Evolutionary conservation across 345 rosid genomes (phyloP).

Genomic region (Excoecaria agallocha): DNA sequence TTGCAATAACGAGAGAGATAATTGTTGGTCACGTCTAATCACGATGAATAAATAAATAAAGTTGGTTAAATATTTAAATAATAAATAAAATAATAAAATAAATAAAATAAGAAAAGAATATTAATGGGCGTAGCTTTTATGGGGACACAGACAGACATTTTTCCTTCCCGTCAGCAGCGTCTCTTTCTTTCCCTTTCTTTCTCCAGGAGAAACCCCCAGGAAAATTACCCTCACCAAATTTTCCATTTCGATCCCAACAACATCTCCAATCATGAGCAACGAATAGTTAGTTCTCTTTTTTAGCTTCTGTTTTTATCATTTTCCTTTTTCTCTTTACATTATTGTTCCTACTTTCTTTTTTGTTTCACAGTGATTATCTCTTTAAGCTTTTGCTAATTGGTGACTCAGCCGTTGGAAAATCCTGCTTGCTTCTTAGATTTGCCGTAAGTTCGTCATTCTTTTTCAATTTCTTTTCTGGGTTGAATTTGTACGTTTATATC

Average conservation of each 20-base stretch:
- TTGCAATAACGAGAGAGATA: too few relatives aligned
- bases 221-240: background rate
- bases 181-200: background rate
- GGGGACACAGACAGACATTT: background rate
- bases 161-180: background rate
- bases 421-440: conserved; percentile 73
- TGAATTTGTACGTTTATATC: background rate
- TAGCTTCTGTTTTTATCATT: background rate
- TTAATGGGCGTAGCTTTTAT: background rate
- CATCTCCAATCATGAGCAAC: conserved; percentile 23
- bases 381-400: conserved; percentile 80
- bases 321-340: background rate
- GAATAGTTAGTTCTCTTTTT: conserved; percentile 20
- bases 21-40: too few relatives aligned
- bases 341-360: background rate
- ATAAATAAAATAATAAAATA: background rate
- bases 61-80: too few relatives aligned
- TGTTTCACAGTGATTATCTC: conserved; percentile 57
- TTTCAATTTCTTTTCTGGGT: background rate
- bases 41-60: too few relatives aligned
- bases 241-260: conserved; percentile 8
- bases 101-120: background rate
- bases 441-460: conserved; percentile 43
- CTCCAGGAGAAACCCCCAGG: background rate
- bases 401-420: conserved; percentile 83